These are phyloP conservation scores for Vicia villosa DNA, from an alignment of 306 rosid species.

Conservation along the genomic window DNA sequence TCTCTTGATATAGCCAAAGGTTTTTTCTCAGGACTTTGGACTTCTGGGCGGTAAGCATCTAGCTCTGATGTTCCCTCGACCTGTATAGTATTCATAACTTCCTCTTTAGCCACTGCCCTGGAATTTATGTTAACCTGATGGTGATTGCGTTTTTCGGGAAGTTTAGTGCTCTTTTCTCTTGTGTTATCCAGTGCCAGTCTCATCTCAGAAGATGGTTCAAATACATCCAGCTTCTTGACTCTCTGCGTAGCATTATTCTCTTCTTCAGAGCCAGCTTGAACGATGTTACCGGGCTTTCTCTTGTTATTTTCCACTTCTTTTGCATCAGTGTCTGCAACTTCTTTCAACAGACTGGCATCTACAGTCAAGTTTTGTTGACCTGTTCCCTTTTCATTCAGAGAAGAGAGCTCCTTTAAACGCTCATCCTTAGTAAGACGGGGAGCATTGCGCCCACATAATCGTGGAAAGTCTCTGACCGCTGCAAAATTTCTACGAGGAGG, in stretches of 20 bases:
- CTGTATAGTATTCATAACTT: slow-evolving; percentile 17
- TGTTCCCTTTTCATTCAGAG: slow-evolving; percentile 25
- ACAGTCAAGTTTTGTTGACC: slow-evolving; percentile 36
- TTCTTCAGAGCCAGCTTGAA: slow-evolving; percentile 34
- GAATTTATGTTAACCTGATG: slow-evolving; percentile 41
- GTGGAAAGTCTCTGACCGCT: slow-evolving; percentile 76
- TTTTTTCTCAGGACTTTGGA: slow-evolving; percentile 32
- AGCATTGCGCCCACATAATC: slow-evolving; percentile 68
- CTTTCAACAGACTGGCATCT: slow-evolving; percentile 37
- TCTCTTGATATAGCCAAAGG: slow-evolving; percentile 34
- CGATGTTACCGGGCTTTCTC: slow-evolving; percentile 31
- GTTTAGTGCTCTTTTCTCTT: slow-evolving; percentile 15
- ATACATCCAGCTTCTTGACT: slow-evolving; percentile 29
- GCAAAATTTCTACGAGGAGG: slow-evolving; percentile 69
- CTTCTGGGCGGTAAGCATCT: slow-evolving; percentile 46
- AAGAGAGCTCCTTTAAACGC: slow-evolving; percentile 22
- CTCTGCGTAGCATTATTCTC: slow-evolving; percentile 20
- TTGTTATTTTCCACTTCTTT: slow-evolving; percentile 42
- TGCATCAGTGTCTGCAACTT: slow-evolving; percentile 20
- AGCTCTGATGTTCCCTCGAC: slow-evolving; percentile 43
- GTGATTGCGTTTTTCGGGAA: slow-evolving; percentile 42
- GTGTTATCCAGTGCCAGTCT: slow-evolving; percentile 25
- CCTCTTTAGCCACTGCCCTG: slow-evolving; percentile 31
- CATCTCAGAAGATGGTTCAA: slow-evolving; percentile 32
- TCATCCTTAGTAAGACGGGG: slow-evolving; percentile 38